phyloP scores from a whole-genome alignment of 2,329 filamentous ascomycete species.

The Arthrinium phaeospermum region DNA sequence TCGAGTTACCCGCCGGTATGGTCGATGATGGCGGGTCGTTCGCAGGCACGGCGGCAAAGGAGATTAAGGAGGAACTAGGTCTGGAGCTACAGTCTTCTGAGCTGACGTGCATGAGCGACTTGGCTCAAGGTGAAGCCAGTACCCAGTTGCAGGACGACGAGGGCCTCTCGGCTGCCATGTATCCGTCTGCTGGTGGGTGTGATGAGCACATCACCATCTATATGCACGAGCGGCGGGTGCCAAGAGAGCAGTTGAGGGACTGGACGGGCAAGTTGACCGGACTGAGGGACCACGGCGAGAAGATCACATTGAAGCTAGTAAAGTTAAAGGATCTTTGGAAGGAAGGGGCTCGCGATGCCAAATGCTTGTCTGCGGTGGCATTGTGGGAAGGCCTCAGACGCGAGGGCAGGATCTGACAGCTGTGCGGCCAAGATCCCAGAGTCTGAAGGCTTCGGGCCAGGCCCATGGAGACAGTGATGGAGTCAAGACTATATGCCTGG shows the following conservation, averaged over 20 bases:
- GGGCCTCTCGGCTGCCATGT: constrained; percentile 55
- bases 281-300: constrained; percentile 62
- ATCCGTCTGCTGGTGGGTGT: constrained; percentile 63
- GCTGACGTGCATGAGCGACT: constrained; percentile 57
- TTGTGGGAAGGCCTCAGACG: constrained; percentile 62
- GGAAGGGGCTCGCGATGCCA: constrained; percentile 62
- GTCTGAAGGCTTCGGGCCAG: background rate
- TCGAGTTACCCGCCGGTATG: constrained; percentile 65
- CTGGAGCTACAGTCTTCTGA: constrained; percentile 55
- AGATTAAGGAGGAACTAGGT: constrained; percentile 66
- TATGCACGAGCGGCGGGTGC: constrained; percentile 58
- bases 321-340: constrained; percentile 62
- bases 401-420: constrained; percentile 35
- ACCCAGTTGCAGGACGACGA: constrained; percentile 33
- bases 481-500: background rate
- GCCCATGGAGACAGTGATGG: background rate
- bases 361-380: constrained; percentile 63
- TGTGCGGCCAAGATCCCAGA: background rate
- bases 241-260: constrained; percentile 53
- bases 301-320: constrained; percentile 66
- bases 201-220: constrained; percentile 67
- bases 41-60: constrained; percentile 61
- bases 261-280: constrained; percentile 66
- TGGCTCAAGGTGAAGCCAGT: constrained; percentile 40
- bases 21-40: constrained; percentile 57